phyloP scores from a whole-genome alignment of 768 basidiomycete species.

The Leccinum subtestaceum region DNA sequence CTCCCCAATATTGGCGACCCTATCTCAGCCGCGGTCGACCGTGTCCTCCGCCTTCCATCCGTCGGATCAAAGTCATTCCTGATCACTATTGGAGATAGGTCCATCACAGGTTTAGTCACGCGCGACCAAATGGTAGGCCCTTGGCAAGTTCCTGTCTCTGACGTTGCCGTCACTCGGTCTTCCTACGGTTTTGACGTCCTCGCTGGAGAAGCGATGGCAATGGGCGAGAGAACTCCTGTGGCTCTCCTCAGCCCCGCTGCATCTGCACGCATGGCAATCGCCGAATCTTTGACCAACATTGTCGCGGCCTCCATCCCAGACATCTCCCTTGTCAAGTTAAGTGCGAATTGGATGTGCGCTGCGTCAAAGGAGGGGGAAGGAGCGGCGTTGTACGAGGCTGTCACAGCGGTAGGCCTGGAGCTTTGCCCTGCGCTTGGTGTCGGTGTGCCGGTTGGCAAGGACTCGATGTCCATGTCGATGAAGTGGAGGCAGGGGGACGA shows the following conservation, averaged over 20 bases:
- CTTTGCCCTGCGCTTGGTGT: slow-evolving; percentile 91
- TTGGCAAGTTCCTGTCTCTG: slow-evolving; percentile 97
- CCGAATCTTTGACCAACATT: slow-evolving; percentile 89
- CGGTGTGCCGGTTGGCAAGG: slow-evolving; percentile 97
- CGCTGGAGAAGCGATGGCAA: slow-evolving; percentile 94
- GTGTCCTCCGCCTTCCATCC: slow-evolving; percentile 86
- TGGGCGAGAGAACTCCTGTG: slow-evolving; percentile 94
- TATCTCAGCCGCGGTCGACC: slow-evolving; percentile 63
- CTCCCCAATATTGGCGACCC: slow-evolving; percentile 51
- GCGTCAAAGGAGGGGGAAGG: slow-evolving; percentile 89
- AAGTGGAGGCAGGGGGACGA: slow-evolving; percentile 69
- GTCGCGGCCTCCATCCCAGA: slow-evolving; percentile 73
- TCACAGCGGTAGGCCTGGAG: slow-evolving; percentile 86
- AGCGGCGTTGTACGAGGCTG: slow-evolving; percentile 84
- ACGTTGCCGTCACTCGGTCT: slow-evolving; percentile 94
- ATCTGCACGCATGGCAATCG: slow-evolving; percentile 95
- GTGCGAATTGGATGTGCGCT: slow-evolving; percentile 99
- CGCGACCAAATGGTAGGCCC: slow-evolving; percentile 99
- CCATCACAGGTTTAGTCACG: slow-evolving; percentile 90
- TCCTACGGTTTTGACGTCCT: slow-evolving; percentile 88
- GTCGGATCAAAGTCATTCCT: slow-evolving; percentile 97
- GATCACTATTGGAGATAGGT: slow-evolving; percentile 96
- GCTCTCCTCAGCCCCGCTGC: slow-evolving; percentile 86
- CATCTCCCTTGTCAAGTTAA: slow-evolving; percentile 82
- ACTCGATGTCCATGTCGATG: slow-evolving; percentile 99